Base-by-base conservation (phyloP, 2,329 filamentous ascomycete species). In the Dothideomycetes sp. region DNA sequence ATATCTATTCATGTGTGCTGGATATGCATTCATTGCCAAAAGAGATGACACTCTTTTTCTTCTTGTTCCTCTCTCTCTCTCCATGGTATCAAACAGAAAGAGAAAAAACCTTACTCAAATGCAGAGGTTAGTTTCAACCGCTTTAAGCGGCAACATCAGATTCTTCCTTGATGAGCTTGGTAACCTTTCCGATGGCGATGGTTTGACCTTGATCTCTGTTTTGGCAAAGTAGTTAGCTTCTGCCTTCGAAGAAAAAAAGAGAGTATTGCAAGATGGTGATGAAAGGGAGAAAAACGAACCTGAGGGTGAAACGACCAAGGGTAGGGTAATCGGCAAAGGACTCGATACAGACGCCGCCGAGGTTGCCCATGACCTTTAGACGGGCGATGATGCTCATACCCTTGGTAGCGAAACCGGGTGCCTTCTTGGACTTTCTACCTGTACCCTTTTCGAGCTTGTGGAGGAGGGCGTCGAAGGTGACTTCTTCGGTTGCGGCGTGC, bases 141-240 rank as follows among this genome's bases (percentile, higher is more conserved):
- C n/a, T n/a, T n/a, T n/a, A n/a, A n/a, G n/a, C n/a, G n/a, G n/a
- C n/a, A 30, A 44, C 44, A 11, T 45, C 45, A 23, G 45, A 30
- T 19, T 45, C 43, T 15, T 71, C 64, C 4, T 64, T 68, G 52
- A 84, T 77, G 46, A 98, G 75, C 74, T 88, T 95, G 45, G 86
- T 95, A 62, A 98, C 93, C 76, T 98, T 98, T 58, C 91, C 91
- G 68, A 98, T 98, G 43, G 91, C 91, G 69, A 98, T 95, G 0
- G 91, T 98, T 83, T 96, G 89, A 55, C 91, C 91, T 80, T 96
- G 58, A 11, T 39, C 35, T 23, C 35, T n/a, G n/a, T n/a, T n/a
- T 41, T 59, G 34, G 37, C 49, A 17, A 41, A 16, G 23, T 53
- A 37, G 59, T 59, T 52, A 60, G 57, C 31, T 5, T 2, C 17